A percentile compares a stretch with the other conserved stretches of the same genome.
phyloP scores from a whole-genome alignment of 306 rosid species.

The Quercus gilva region DNA sequence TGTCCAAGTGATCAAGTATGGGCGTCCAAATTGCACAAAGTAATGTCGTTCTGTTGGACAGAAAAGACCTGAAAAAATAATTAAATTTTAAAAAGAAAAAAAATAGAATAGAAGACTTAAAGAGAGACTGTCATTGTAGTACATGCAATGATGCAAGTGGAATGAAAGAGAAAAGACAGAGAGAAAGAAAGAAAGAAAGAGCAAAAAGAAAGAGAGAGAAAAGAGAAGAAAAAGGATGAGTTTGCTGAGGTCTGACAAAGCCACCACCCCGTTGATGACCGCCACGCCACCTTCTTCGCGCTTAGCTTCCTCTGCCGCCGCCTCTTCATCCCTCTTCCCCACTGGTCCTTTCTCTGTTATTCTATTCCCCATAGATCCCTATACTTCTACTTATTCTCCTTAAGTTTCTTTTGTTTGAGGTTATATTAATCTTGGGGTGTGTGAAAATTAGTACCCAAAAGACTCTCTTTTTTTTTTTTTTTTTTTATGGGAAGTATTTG shows the following conservation, averaged over 20 bases:
- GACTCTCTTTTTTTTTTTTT: not conserved
- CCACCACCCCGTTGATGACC: constrained; percentile 37
- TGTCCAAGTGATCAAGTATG: not conserved
- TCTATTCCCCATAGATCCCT: not conserved
- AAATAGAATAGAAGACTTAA: constrained; percentile 7
- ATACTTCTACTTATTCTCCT: not conserved
- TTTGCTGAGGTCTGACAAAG: constrained; percentile 33
- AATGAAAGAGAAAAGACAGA: constrained; percentile 6
- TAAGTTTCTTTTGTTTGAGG: constrained; percentile 7
- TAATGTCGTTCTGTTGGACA: constrained; percentile 21
- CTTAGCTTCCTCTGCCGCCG: constrained; percentile 9
- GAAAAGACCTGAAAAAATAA: not conserved
- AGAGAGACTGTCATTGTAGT: not conserved
- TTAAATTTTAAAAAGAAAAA: not conserved
- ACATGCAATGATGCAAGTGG: constrained; percentile 22
- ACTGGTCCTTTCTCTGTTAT: constrained; percentile 8
- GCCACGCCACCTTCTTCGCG: constrained; percentile 19
- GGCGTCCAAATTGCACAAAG: not conserved
- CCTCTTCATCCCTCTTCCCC: constrained; percentile 9
- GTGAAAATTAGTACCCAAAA: not conserved
- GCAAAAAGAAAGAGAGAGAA: not conserved
- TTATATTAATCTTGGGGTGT: not conserved
- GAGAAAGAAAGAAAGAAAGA: not conserved
- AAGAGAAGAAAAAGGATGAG: not conserved
- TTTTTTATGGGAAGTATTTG: not conserved